Evolutionary conservation across 108 stramenopile species (phyloP), one percentile per base, ranked within the genome.

Genomic region (Aurantiochytrium sp.): DNA sequence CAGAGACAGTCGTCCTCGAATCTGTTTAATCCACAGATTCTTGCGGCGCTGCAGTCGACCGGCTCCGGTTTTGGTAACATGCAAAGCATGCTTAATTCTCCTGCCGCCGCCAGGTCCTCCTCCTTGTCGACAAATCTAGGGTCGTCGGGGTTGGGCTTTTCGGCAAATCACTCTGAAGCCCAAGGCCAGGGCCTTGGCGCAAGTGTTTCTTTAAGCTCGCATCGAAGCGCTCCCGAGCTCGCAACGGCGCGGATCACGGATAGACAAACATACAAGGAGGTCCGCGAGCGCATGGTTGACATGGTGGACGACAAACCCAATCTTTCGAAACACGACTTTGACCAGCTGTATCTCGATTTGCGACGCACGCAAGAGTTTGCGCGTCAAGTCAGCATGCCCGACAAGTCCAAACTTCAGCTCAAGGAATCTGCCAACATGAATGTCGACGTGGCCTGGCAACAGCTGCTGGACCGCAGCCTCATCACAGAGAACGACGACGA

Each of bases 231-330:
- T 14, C 10, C 64, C 25, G 12, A 14, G 35, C 64, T 69, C 64
- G 25, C 25, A 28, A 69, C 14, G 64, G 76, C 76, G 76, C 76
- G 51, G 0, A 83, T 83, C 51, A 47, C 76, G 6, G 76, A 83
- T 83, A 83, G 45, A 83, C 76, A 83, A 53, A 53, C 76, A 18
- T 83, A 83, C 51, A 83, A 83, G 51, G 76, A 83, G 76, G 76
- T 83, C 25, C 76, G 76, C 76, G 51, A 47, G 25, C 76, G 51
- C 4, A 83, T 83, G 6, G 76, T 83, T 12, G 76, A 83, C 51
- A 12, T 83, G 6, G 51, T 83, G 16, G 76, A 83, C 51, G 45
- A 47, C 25, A 53, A 53, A 3, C 49, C 45, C 18, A 23, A 45
- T 23, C 76, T 83, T 18, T 16, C n/a, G n/a, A 83, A 83, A 28